A percentile compares a stretch with the other conserved stretches of the same genome.
phyloP scores from a whole-genome alignment of 495 filamentous ascomycete genomes.

The Hypoxylon lenormandii region DNA sequence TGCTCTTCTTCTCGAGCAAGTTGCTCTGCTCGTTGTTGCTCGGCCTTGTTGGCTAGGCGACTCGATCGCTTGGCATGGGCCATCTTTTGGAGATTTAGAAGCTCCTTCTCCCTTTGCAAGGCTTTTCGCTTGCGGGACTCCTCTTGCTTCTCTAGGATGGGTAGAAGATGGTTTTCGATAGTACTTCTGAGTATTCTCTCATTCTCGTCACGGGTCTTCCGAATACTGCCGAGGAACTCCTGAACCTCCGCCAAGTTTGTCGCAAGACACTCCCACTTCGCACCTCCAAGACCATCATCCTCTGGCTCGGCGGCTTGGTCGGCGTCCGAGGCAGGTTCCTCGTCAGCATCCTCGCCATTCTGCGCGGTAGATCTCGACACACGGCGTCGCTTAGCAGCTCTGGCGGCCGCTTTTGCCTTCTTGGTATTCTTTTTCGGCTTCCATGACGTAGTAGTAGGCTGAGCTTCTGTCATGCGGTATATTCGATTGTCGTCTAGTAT shows the following conservation, averaged over 20 bases:
- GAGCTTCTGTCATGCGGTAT: slow-evolving; percentile 82
- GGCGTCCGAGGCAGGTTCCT: slow-evolving; percentile 54
- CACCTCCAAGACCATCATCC: slow-evolving; percentile 73
- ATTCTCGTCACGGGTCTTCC: slow-evolving; percentile 79
- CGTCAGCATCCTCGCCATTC: slow-evolving; percentile 64
- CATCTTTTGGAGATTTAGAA: slow-evolving; percentile 81
- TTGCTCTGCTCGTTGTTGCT: slow-evolving; percentile 79
- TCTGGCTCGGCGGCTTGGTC: slow-evolving; percentile 59
- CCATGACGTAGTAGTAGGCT: slow-evolving; percentile 60
- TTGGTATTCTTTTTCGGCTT: slow-evolving; percentile 83
- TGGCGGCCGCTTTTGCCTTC: slow-evolving; percentile 73
- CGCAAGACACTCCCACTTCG: slow-evolving; percentile 92
- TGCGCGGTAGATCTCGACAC: slow-evolving; percentile 57
- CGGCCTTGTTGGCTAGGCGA: slow-evolving; percentile 81
- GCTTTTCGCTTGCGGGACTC: slow-evolving; percentile 77
- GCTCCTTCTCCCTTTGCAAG: slow-evolving; percentile 78
- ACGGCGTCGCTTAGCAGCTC: slow-evolving; percentile 79
- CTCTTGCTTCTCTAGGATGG: slow-evolving; percentile 83
- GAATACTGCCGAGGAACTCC: slow-evolving; percentile 75
- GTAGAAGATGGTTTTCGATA: slow-evolving; percentile 79
- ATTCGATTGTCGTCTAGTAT: slow-evolving; percentile 93
- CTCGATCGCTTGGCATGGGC: slow-evolving; percentile 94
- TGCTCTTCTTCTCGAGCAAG: slow-evolving; percentile 77
- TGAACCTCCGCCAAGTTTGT: slow-evolving; percentile 81
- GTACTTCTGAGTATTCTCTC: slow-evolving; percentile 79